Evolutionary conservation across 805 yeast genomes (phyloP).

Genomic region (Metschnikowia henanensis): DNA sequence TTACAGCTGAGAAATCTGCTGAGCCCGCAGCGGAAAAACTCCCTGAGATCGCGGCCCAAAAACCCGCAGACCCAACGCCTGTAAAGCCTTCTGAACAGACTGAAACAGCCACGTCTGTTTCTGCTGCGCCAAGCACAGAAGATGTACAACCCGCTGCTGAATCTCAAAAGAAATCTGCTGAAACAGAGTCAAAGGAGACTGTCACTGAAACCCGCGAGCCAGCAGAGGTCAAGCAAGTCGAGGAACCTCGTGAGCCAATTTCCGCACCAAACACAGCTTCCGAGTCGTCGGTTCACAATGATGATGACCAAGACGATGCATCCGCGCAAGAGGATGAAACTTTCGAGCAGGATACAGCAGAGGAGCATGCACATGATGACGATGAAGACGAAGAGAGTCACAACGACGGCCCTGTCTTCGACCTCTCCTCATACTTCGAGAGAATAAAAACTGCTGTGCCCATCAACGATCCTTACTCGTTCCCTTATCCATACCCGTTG

Average conservation of each 20-base stretch:
- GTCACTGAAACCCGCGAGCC: not conserved
- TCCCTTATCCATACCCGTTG: constrained; percentile 56
- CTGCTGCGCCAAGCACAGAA: too few relatives aligned
- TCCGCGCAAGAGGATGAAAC: constrained; percentile 11
- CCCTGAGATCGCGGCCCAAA: too few relatives aligned
- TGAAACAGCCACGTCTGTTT: not conserved
- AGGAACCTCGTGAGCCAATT: not conserved
- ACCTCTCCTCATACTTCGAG: constrained; percentile 56
- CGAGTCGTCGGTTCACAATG: not conserved
- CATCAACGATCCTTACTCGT: constrained; percentile 55
- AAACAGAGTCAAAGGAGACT: not conserved
- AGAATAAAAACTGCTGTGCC: constrained; percentile 46
- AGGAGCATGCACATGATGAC: constrained; percentile 9
- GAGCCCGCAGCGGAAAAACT: not conserved
- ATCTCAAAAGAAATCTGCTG: not conserved
- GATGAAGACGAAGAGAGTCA: constrained; percentile 8
- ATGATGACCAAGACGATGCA: constrained; percentile 10
- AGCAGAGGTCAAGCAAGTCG: not conserved
- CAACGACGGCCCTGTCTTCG: constrained; percentile 26
- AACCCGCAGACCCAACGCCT: too few relatives aligned
- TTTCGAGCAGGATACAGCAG: constrained; percentile 2
- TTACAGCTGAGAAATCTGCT: too few relatives aligned
- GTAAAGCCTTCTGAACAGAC: constrained; percentile 5
- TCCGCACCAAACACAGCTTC: not conserved
- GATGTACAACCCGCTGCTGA: not conserved